Percentiles rank a stretch among this genome's conserved stretches.
phyloP scores from a whole-genome alignment of 2,329 filamentous ascomycete genomes.

The Aureobasidium sp. region DNA sequence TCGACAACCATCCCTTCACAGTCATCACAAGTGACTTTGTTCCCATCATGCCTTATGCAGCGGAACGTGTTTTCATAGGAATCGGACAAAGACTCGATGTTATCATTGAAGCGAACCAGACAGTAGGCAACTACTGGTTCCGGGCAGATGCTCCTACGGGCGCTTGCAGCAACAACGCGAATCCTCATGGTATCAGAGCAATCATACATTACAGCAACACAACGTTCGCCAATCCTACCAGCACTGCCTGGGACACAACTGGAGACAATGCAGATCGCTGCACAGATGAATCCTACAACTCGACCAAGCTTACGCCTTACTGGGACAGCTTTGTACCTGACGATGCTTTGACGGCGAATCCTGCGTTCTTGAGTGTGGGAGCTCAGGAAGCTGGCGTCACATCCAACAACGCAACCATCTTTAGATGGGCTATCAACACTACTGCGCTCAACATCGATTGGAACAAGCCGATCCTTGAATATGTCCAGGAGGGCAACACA shows the following conservation, averaged over 20 bases:
- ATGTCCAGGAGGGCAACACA: slow-evolving; percentile 21
- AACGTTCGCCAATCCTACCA: slow-evolving; percentile 18
- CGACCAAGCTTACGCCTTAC: slow-evolving; percentile 27
- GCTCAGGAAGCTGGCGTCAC: slow-evolving; percentile 8
- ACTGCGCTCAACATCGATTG: slow-evolving; percentile 28
- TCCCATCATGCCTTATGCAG: slow-evolving; percentile 33
- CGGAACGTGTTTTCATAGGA: slow-evolving; percentile 26
- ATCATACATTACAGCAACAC: slow-evolving; percentile 32
- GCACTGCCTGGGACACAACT: slow-evolving; percentile 21
- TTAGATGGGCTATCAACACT: slow-evolving; percentile 34
- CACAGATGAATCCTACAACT: slow-evolving; percentile 20
- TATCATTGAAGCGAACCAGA: slow-evolving; percentile 36
- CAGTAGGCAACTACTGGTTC: slow-evolving; percentile 37
- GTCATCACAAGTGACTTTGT: slow-evolving; percentile 37
- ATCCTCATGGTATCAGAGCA: slow-evolving; percentile 29
- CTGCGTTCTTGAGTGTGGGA: not conserved
- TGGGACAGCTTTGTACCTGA: slow-evolving; percentile 22
- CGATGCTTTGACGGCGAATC: slow-evolving; percentile 20
- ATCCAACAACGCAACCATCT: slow-evolving; percentile 16
- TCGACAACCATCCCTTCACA: slow-evolving; percentile 34
- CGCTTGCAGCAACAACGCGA: slow-evolving; percentile 18
- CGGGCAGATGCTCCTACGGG: slow-evolving; percentile 25
- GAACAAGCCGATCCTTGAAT: slow-evolving; percentile 28
- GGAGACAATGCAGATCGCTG: slow-evolving; percentile 27
- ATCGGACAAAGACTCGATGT: slow-evolving; percentile 41